Percentiles rank a stretch among this genome's conserved stretches.
Evolutionary conservation across 163 green algal genomes (phyloP).

Genomic region (Chlamydomonas reinhardtii): DNA sequence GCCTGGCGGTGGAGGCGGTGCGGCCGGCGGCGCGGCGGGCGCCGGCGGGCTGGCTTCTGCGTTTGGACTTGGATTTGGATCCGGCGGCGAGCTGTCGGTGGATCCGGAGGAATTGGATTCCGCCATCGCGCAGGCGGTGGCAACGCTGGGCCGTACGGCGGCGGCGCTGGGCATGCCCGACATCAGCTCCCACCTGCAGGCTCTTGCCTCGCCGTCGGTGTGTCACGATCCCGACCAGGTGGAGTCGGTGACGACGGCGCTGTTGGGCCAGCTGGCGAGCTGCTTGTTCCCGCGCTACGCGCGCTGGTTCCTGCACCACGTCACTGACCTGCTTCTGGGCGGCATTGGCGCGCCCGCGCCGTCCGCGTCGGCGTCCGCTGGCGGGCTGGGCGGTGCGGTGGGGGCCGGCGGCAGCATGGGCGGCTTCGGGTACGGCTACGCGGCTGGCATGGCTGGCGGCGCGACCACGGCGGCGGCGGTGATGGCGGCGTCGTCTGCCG

Average conservation of each 20-base stretch:
- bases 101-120: not conserved
- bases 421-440: no score
- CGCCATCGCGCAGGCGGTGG: conserved; percentile 10
- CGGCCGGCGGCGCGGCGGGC: no score
- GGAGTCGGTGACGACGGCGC: conserved; percentile 1
- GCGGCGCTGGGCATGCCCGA: conserved; percentile 58
- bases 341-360: not conserved
- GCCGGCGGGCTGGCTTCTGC: no score
- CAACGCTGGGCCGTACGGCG: conserved; percentile 61
- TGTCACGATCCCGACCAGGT: conserved; percentile 15
- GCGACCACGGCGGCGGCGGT: not conserved
- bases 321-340: conserved; percentile 40
- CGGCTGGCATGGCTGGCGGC: not conserved
- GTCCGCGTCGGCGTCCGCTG: not conserved
- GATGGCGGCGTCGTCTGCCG: not conserved
- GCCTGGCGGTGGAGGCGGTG: no score
- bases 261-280: conserved; percentile 40
- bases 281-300: conserved; percentile 75
- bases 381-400: not conserved
- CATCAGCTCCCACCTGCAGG: conserved; percentile 56
- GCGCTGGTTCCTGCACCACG: conserved; percentile 56
- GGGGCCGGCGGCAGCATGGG: not conserved
- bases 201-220: conserved; percentile 28
- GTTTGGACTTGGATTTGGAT: not conserved
- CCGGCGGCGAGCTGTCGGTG: not conserved